Evolutionary conservation across 495 filamentous ascomycete species (phyloP).

Genomic region (Xylaria castorea): DNA sequence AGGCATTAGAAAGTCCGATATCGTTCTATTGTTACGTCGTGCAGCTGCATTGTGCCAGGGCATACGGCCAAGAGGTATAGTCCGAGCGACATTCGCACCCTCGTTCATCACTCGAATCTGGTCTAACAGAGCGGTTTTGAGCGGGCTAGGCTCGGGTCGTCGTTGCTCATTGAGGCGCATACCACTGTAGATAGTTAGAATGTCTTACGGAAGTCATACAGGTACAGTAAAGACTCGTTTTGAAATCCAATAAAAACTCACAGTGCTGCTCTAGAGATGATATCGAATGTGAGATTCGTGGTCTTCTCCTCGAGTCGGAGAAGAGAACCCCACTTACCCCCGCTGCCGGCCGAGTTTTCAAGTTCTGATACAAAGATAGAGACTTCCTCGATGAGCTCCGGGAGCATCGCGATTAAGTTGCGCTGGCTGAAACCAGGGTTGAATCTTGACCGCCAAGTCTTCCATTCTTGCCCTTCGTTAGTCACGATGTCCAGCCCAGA

Average conservation of each 20-base stretch:
- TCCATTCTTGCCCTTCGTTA: slow-evolving; percentile 47
- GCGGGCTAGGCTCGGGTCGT: slow-evolving; percentile 30
- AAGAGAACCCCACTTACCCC: slow-evolving; percentile 41
- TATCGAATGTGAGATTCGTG: slow-evolving; percentile 46
- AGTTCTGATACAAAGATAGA: slow-evolving; percentile 42
- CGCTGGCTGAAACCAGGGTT: slow-evolving; percentile 49
- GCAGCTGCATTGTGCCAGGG: slow-evolving; percentile 33
- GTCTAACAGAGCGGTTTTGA: slow-evolving; percentile 34
- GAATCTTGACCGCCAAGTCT: slow-evolving; percentile 45
- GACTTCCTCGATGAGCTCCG: slow-evolving; percentile 48
- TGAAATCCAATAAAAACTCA: slow-evolving; percentile 26
- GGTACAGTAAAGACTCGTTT: slow-evolving; percentile 9
- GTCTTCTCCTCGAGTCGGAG: slow-evolving; percentile 42
- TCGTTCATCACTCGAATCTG: slow-evolving; percentile 34
- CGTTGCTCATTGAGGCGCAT: slow-evolving; percentile 37
- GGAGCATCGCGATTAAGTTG: slow-evolving; percentile 47
- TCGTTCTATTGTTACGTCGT: slow-evolving; percentile 35
- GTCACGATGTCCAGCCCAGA: slow-evolving; percentile 40
- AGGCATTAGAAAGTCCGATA: slow-evolving; percentile 37
- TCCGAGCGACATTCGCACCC: slow-evolving; percentile 28
- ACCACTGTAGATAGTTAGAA: slow-evolving; percentile 32
- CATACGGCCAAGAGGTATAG: slow-evolving; percentile 25
- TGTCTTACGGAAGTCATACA: background rate
- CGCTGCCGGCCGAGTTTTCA: slow-evolving; percentile 34
- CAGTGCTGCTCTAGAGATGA: slow-evolving; percentile 44